Evolutionary conservation across 2,329 filamentous ascomycete species (phyloP).

Genomic region (Talaromyces marneffei): DNA sequence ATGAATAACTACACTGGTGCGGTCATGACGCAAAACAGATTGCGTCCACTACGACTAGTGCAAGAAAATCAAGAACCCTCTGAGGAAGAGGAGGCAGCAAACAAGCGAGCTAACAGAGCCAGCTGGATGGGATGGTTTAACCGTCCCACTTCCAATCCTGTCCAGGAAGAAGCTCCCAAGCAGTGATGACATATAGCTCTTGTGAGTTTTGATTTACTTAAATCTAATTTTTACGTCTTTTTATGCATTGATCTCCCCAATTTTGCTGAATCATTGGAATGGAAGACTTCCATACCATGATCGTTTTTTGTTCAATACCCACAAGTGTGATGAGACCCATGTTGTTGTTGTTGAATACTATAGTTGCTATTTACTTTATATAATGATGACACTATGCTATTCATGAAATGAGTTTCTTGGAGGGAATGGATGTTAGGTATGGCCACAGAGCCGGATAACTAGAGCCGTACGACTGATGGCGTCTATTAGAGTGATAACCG

Average conservation of each 20-base stretch:
- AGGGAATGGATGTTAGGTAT: background rate
- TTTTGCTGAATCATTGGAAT: background rate
- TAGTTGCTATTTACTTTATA: background rate
- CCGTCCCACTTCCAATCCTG: constrained; percentile 21
- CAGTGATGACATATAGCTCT: constrained; percentile 3
- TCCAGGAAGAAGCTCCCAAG: constrained; percentile 11
- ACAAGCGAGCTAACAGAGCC: constrained; percentile 41
- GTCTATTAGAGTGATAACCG: background rate
- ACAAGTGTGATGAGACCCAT: constrained; percentile 13
- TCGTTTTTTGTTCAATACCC: constrained; percentile 14
- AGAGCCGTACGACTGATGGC: background rate
- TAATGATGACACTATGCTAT: constrained; percentile 1
- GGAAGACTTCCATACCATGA: background rate
- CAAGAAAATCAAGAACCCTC: constrained; percentile 60
- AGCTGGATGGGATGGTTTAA: constrained; percentile 47
- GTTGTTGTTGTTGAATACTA: constrained; percentile 1
- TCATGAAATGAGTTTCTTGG: background rate
- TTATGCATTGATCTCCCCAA: background rate
- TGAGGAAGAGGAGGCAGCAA: constrained; percentile 40
- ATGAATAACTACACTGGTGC: constrained; percentile 63
- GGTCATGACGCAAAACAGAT: constrained; percentile 62
- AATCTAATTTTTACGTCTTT: constrained; percentile 2
- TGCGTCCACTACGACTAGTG: constrained; percentile 78
- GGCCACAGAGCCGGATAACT: background rate
- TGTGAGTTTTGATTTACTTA: background rate